phyloP scores from a whole-genome alignment of 2,329 filamentous ascomycete genomes.

The Fusarium sp. region DNA sequence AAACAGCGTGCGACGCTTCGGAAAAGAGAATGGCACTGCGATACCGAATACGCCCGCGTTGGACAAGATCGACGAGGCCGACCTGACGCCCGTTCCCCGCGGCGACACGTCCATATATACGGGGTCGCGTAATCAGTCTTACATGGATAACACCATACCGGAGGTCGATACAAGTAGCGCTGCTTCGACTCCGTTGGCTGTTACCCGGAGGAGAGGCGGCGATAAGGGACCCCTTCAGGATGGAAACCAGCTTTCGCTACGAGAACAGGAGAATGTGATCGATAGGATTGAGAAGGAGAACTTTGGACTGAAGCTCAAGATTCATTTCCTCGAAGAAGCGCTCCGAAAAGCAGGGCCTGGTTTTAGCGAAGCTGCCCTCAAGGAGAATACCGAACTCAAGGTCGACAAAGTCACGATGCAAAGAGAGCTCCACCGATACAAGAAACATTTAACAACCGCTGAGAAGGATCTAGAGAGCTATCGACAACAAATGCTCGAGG shows the following conservation, averaged over 20 bases:
- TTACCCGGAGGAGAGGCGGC: conserved; percentile 72
- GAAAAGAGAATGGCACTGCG: conserved; percentile 71
- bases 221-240: conserved; percentile 80
- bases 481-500: conserved; percentile 81
- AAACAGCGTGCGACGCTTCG: conserved; percentile 75
- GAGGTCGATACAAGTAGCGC: conserved; percentile 82
- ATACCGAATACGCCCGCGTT: conserved; percentile 76
- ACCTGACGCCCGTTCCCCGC: conserved; percentile 79
- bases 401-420: conserved; percentile 92
- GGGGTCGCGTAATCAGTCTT: conserved; percentile 73
- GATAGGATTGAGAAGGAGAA: conserved; percentile 99
- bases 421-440: conserved; percentile 85
- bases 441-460: conserved; percentile 83
- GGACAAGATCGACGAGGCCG: conserved; percentile 74
- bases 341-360: conserved; percentile 88
- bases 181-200: conserved; percentile 83
- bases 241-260: conserved; percentile 89
- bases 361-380: conserved; percentile 88
- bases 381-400: conserved; percentile 96
- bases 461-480: conserved; percentile 90
- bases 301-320: conserved; percentile 95
- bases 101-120: conserved; percentile 80
- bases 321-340: conserved; percentile 94
- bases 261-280: conserved; percentile 95
- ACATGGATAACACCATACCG: conserved; percentile 78